Conservation (phyloP, 192 early-diverging fungal genomes). For the Thoreauomyces humboldtii region DNA sequence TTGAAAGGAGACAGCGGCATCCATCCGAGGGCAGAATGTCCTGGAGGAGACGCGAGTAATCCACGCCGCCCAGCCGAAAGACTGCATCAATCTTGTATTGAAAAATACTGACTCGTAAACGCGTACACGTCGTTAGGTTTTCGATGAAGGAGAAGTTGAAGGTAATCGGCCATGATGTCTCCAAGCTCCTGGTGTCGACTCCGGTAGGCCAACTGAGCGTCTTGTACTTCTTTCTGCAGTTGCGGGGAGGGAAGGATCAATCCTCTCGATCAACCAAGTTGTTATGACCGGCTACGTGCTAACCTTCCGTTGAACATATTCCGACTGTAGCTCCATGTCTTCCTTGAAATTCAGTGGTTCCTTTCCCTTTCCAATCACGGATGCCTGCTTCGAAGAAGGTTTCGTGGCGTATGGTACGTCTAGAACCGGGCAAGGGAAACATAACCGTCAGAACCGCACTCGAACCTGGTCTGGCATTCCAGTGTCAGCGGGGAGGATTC, state of each 20-base stretch:
- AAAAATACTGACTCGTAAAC: constrained; percentile 35
- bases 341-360: not conserved
- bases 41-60: too few species aligned
- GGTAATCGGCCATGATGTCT: constrained; percentile 44
- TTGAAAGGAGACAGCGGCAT: too few species aligned
- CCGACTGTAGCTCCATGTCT: constrained; percentile 43
- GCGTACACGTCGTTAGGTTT: constrained; percentile 48
- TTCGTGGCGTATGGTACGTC: too few species aligned
- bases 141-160: constrained; percentile 45
- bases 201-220: constrained; percentile 33
- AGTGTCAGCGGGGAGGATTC: too few species aligned
- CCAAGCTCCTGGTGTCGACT: constrained; percentile 39
- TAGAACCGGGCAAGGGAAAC: too few species aligned
- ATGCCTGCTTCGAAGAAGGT: too few species aligned
- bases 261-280: not conserved
- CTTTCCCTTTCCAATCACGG: too few species aligned
- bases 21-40: too few species aligned
- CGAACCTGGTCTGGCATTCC: too few species aligned
- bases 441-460: too few species aligned
- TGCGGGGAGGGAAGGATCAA: not conserved
- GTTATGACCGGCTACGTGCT: not conserved
- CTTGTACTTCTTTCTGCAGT: constrained; percentile 28
- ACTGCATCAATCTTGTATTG: too few species aligned
- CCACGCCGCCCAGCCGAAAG: too few species aligned
- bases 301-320: constrained; percentile 41